phyloP scores from a whole-genome alignment of 129 eudicot species.

The Calendula officinalis region DNA sequence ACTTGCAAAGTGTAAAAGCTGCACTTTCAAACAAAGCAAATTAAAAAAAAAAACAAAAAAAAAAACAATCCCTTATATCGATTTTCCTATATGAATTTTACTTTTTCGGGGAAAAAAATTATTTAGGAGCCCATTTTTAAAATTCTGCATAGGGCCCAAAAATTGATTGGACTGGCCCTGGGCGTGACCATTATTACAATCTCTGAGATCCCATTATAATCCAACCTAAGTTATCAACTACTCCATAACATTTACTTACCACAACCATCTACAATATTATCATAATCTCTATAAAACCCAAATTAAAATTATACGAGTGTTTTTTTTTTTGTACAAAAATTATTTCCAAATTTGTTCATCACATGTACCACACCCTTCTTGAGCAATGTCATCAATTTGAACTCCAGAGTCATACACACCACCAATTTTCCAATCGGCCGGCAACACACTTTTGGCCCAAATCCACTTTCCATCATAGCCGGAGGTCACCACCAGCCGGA shows the following conservation, averaged over 20 bases:
- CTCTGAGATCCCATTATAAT: background rate
- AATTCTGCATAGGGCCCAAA: too few relatives aligned
- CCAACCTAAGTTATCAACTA: constrained; percentile 13
- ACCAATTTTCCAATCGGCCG: constrained; percentile 68
- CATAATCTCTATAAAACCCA: background rate
- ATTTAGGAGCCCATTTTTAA: too few relatives aligned
- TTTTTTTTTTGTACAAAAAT: background rate
- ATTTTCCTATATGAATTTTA: too few relatives aligned
- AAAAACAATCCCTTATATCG: too few relatives aligned
- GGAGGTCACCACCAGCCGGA: constrained; percentile 64
- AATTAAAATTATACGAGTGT: background rate
- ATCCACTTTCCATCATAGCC: constrained; percentile 61
- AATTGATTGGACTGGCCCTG: too few relatives aligned
- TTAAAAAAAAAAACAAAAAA: too few relatives aligned
- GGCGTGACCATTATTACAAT: too few relatives aligned
- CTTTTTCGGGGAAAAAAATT: too few relatives aligned
- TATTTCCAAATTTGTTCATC: constrained; percentile 53
- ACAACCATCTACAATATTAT: constrained; percentile 19
- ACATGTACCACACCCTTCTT: constrained; percentile 66
- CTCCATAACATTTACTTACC: constrained; percentile 25
- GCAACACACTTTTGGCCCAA: constrained; percentile 61
- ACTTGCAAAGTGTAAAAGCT: too few relatives aligned
- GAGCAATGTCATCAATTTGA: constrained; percentile 70
- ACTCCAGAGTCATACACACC: constrained; percentile 62
- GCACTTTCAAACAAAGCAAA: too few relatives aligned